Conservation (phyloP, 139 green algal species). For the Chlorella sorokiniana region DNA sequence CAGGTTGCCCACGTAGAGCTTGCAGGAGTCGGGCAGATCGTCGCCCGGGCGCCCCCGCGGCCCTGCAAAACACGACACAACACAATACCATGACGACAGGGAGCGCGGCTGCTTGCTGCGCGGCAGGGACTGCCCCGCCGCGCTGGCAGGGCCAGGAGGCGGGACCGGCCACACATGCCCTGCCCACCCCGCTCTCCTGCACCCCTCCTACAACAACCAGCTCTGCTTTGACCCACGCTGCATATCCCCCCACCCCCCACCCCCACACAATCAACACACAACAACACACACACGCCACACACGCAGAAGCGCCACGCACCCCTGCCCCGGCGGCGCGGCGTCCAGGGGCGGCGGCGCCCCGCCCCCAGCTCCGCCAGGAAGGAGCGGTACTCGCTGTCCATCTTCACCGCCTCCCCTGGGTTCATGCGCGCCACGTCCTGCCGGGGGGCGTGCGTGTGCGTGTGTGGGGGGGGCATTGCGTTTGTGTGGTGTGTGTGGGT, state of each 20-base stretch:
- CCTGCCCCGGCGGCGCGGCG: background rate
- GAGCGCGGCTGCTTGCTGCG: background rate
- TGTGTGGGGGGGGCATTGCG: background rate
- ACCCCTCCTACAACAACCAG: background rate
- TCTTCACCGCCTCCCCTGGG: constrained; percentile 53
- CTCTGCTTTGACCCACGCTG: background rate
- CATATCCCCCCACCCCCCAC: no score
- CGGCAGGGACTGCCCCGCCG: no score
- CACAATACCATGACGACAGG: background rate
- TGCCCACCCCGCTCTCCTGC: no score
- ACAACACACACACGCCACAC: background rate
- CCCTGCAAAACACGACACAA: background rate
- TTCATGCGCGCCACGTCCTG: constrained; percentile 50
- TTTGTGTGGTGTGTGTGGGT: background rate
- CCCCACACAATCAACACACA: no score
- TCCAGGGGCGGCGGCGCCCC: constrained; percentile 30
- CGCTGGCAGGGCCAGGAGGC: no score
- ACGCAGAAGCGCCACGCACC: background rate
- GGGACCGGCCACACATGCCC: no score
- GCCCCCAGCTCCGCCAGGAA: constrained; percentile 91
- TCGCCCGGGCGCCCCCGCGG: constrained; percentile 37
- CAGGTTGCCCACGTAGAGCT: constrained; percentile 90
- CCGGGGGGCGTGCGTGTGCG: background rate
- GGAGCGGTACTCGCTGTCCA: constrained; percentile 93
- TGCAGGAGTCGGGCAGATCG: constrained; percentile 66